Evolutionary conservation across 176 grass and related monocot genomes (phyloP), one percentile per base, ranked within the genome.

Genomic region (Oryza nivara): DNA sequence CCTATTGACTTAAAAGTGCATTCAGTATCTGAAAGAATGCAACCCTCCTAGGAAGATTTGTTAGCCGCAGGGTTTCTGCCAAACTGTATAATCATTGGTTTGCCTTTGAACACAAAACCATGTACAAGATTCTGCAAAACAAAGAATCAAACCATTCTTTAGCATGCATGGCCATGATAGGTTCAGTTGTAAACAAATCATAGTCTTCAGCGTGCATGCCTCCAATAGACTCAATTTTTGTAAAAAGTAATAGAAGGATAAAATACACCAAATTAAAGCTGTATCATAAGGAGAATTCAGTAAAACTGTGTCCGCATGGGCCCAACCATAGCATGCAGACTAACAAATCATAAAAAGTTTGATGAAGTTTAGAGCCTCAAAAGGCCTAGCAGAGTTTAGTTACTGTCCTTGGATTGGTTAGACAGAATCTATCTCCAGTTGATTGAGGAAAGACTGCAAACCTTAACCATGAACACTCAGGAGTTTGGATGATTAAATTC

Each of bases 31-130:
- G 56, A 47, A 88, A 40, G 68, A 15, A 20, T 41, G 36, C 3
- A 64, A 51, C 9, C 63, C 22, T 70, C 64, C 51, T 83, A 92
- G 28, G 85, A 85, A 73, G 80, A 46, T 93, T 95, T 95, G 73
- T 82, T 88, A 44, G 80, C 83, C 87, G 84, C 85, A 88, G 96
- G 89, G 75, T 88, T 98, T 19, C 96, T 92, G 52, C 91, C 96
- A 70, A 98, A 95, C 48, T 98, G 96, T 74, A 98, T 95, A 70
- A 98, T 94, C 78, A 95, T 94, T 5, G 91, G 91, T 67, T 98
- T 98, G 58, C 96, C 91, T 89, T 95, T 94, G 83, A 95, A 95
- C 61, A 90, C 87, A 72, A 87, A 95, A 20, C 93, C 96, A 92
- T 98, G 91, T 11, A 91, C 91, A 61, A 98, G 60, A 90, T 81